Evolutionary conservation across 495 filamentous ascomycete genomes (phyloP), one percentile per base, ranked within the genome.

Genomic region (Podospora fimiseda): DNA sequence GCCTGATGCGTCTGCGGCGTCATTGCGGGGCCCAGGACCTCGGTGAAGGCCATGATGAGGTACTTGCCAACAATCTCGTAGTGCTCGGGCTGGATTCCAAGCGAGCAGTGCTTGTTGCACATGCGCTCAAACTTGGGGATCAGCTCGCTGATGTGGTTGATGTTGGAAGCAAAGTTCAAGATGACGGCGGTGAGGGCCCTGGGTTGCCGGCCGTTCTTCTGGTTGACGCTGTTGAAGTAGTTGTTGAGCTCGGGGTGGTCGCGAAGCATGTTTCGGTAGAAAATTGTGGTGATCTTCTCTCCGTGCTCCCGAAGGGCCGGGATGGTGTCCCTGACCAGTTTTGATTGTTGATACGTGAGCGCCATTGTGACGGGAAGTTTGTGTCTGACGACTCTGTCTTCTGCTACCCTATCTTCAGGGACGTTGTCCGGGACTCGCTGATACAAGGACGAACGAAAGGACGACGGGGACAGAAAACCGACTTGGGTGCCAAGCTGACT

Each of bases 91-190:
- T 74, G 70, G 65, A 89, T 82, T 67, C 80, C 79, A 27, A 89
- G 75, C 0, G 82, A 86, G 54, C 82, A 85, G 59, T 89, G 86
- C 65, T 88, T 88, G 64, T 86, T 75, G 67, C 82, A 82, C 61
- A 89, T 86, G 53, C 83, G 74, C 68, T 86, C 84, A 15, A 89
- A 71, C 51, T 82, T 82, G 1, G 82, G 77, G 27, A 71, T 70
- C 9, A 89, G 69, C 43, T 77, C 83, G 56, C 75, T 80, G 16
- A 86, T 77, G 67, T 88, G 74, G 68, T 84, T 79, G 66, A 88
- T 88, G 66, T 88, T 76, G 44, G 77, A 69, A 41, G 86, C 86
- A 52, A 87, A 89, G 55, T 78, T 82, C 58, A 83, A 77, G 51
- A 89, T 78, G 20, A 85, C 77, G 50, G 73, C 71, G 3, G 84